Evolutionary conservation across 2,329 filamentous ascomycete genomes (phyloP).

Genomic region (Colletotrichum sp.): DNA sequence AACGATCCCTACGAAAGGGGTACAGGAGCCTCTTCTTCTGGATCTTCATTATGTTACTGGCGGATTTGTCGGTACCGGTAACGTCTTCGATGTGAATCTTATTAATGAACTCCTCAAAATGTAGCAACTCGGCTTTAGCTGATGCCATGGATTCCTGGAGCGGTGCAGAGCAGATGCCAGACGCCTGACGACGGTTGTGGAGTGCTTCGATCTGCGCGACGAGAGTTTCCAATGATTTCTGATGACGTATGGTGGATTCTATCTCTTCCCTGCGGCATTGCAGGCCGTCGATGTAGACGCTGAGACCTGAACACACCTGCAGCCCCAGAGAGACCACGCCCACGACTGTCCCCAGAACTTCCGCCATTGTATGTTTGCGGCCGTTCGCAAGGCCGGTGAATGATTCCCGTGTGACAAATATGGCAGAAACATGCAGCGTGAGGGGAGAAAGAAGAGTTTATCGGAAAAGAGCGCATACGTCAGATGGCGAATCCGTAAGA

Average conservation of each 20-base stretch:
- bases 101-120: accelerated
- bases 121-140: background rate
- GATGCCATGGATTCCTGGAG: background rate
- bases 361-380: background rate
- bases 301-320: background rate
- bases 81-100: background rate
- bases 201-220: background rate
- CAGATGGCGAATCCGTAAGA: background rate
- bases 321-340: background rate
- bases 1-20: background rate
- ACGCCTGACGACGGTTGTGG: background rate
- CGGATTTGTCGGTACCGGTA: background rate
- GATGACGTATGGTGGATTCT: background rate
- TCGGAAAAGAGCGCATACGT: background rate
- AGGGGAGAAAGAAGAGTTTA: background rate
- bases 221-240: background rate
- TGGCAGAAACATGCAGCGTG: background rate
- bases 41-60: background rate
- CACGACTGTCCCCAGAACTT: background rate
- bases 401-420: accelerated
- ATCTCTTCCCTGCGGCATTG: background rate
- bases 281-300: background rate
- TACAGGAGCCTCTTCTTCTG: background rate
- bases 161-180: background rate
- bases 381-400: background rate